phyloP scores from a whole-genome alignment of 2,329 filamentous ascomycete genomes.

The Cytospora piceicola region DNA sequence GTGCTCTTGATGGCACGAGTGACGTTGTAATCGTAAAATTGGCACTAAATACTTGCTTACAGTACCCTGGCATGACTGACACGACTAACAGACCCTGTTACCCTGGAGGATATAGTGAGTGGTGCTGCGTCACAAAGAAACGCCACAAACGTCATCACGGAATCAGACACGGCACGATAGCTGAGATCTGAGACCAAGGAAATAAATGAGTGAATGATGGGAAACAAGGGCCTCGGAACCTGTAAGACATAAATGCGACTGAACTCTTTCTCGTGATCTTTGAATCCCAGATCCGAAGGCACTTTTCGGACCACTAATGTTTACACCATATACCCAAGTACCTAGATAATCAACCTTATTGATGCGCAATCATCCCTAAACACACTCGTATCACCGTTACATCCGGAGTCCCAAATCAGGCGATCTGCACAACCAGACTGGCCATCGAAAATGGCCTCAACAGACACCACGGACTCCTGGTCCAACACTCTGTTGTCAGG shows the following conservation, averaged over 20 bases:
- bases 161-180: background rate
- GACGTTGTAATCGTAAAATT: background rate
- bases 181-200: slow-evolving; percentile 2
- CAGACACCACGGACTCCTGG: background rate
- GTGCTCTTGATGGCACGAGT: background rate
- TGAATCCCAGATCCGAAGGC: background rate
- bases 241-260: background rate
- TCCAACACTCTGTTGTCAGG: slow-evolving; percentile 29
- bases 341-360: too few relatives aligned
- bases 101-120: background rate
- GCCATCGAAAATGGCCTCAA: background rate
- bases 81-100: too few relatives aligned
- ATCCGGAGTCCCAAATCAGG: background rate
- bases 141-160: slow-evolving; percentile 1
- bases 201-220: background rate
- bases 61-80: background rate
- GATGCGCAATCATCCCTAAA: background rate
- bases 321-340: too few relatives aligned
- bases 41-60: background rate
- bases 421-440: background rate
- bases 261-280: background rate
- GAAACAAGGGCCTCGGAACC: background rate
- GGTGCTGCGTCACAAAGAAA: background rate
- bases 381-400: background rate
- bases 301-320: background rate